A percentile compares a stretch with the other conserved stretches of the same genome.
Conservation (phyloP, 2,329 filamentous ascomycete genomes). For the Colletotrichum simmondsii region DNA sequence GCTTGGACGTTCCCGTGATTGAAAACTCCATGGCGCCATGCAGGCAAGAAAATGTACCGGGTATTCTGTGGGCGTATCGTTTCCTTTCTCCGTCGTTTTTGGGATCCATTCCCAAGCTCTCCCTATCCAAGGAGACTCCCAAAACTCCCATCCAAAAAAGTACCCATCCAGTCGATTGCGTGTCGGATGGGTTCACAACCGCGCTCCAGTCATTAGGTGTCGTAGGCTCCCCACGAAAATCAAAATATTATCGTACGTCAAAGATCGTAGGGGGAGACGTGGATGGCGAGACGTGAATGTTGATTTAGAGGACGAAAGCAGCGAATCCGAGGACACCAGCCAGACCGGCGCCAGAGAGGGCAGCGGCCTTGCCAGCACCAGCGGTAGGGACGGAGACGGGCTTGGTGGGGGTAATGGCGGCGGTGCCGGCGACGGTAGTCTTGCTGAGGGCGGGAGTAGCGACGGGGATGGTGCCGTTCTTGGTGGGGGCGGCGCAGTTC, state of each 20-base stretch:
- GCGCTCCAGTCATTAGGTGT: conserved; percentile 51
- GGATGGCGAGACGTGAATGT: conserved; percentile 46
- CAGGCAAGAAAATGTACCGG: conserved; percentile 43
- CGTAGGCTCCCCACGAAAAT: conserved; percentile 48
- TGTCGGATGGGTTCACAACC: conserved; percentile 40
- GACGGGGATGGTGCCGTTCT: conserved; percentile 38
- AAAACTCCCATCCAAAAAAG: conserved; percentile 36
- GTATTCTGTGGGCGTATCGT: conserved; percentile 45
- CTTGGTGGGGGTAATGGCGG: conserved; percentile 41
- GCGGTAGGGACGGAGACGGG: conserved; percentile 57
- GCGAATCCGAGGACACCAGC: conserved; percentile 70
- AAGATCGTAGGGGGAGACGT: conserved; percentile 52
- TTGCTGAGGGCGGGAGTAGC: conserved; percentile 41
- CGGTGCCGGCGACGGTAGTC: conserved; percentile 44
- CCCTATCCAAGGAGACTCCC: conserved; percentile 29
- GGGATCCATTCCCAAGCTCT: conserved; percentile 40
- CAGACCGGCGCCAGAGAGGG: conserved; percentile 68
- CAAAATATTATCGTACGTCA: conserved; percentile 53
- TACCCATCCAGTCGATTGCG: conserved; percentile 43
- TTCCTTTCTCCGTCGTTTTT: conserved; percentile 38
- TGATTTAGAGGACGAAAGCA: conserved; percentile 68
- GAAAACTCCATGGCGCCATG: conserved; percentile 47
- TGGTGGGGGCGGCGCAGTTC: conserved; percentile 55
- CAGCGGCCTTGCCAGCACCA: conserved; percentile 66
- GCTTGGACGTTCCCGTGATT: conserved; percentile 42